These are phyloP conservation scores for Fusarium sublunatum DNA, from an alignment of 2,329 filamentous ascomycete genomes.

Conservation along the genomic window DNA sequence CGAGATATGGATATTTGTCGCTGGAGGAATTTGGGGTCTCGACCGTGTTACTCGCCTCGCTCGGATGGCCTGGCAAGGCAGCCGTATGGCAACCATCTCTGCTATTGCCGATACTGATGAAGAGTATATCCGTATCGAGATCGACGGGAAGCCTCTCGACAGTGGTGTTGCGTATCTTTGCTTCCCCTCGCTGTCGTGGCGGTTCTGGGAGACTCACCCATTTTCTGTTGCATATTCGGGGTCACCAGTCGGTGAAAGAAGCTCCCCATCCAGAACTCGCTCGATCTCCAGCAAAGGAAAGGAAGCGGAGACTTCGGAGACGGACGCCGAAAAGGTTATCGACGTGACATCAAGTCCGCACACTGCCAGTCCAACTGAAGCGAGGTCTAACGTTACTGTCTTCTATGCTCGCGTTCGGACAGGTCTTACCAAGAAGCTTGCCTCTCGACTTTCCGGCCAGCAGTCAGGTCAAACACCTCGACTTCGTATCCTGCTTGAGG, in stretches of 20 bases:
- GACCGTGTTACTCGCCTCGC: constrained; percentile 47
- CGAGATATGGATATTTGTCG: constrained; percentile 53
- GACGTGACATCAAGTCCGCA: neutral
- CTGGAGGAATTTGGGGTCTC: constrained; percentile 42
- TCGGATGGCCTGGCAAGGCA: constrained; percentile 42
- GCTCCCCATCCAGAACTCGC: neutral
- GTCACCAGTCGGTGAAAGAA: neutral
- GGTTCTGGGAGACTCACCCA: constrained; percentile 53
- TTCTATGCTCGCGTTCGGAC: constrained; percentile 39
- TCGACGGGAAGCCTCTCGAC: constrained; percentile 39
- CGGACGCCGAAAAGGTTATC: neutral
- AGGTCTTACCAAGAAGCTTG: constrained; percentile 42
- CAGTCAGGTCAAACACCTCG: constrained; percentile 2
- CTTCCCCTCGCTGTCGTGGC: constrained; percentile 52
- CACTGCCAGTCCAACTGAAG: neutral
- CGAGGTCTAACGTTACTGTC: neutral
- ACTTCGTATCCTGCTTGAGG: constrained; percentile 46
- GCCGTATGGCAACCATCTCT: constrained; percentile 40
- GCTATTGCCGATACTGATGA: constrained; percentile 42
- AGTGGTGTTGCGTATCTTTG: constrained; percentile 52
- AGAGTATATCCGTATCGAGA: constrained; percentile 50
- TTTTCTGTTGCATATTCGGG: constrained; percentile 46
- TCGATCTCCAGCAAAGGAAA: neutral
- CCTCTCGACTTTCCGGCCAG: constrained; percentile 9
- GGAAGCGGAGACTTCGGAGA: neutral